A percentile compares a stretch with the other conserved stretches of the same genome.
These are phyloP conservation scores for Microbotryum scabiosae DNA, from an alignment of 1,284 basidiomycete species.

Conservation along the genomic window DNA sequence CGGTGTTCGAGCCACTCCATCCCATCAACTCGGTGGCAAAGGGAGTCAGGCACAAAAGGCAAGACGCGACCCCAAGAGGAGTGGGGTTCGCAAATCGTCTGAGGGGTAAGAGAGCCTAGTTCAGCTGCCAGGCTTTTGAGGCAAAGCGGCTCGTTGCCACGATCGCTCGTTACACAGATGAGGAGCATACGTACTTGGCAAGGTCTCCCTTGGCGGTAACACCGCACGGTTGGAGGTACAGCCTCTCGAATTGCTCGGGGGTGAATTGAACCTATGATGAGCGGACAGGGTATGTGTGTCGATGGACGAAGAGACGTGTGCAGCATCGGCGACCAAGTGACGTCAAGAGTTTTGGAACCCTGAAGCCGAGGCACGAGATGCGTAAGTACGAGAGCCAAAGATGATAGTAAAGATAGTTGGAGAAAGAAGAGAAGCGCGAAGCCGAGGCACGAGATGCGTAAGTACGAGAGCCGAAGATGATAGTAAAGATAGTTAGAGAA, in stretches of 20 bases:
- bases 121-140: conserved; percentile 16
- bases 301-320: too few relatives aligned
- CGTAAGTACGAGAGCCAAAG: too few relatives aligned
- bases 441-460: too few relatives aligned
- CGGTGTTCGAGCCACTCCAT: conserved; percentile 14
- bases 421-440: too few relatives aligned
- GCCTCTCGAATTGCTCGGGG: conserved; percentile 28
- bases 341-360: too few relatives aligned
- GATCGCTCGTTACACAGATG: too few relatives aligned
- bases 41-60: conserved; percentile 26
- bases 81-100: conserved; percentile 34
- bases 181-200: neutral
- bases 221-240: conserved; percentile 33
- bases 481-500: too few relatives aligned
- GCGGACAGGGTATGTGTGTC: too few relatives aligned
- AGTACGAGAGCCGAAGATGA: too few relatives aligned
- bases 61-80: conserved; percentile 25
- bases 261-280: conserved; percentile 6
- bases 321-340: too few relatives aligned
- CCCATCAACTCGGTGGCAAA: conserved; percentile 15
- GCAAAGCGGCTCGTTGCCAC: conserved; percentile 12
- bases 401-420: too few relatives aligned
- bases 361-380: too few relatives aligned
- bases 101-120: conserved; percentile 7
- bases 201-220: conserved; percentile 31